Evolutionary conservation across 805 yeast genomes (phyloP), one percentile per base, ranked within the genome.

Genomic region (Metschnikowia peoriensis): DNA sequence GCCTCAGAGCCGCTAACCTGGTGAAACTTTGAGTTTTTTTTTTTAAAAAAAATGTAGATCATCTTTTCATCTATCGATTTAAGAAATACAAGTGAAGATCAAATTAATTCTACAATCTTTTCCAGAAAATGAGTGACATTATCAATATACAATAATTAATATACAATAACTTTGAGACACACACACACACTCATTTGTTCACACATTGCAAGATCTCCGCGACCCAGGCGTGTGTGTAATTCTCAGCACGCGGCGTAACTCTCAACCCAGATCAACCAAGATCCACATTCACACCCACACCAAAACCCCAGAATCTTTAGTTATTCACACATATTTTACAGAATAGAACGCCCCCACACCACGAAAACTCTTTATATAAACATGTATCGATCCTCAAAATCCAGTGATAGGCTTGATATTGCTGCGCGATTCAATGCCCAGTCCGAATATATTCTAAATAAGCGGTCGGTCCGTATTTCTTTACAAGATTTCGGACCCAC

Each of bases 401-500:
- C 52, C 22, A 39, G 41, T n/a, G 41, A 29, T 14, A 12, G 41
- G 14, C 46, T 35, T n/a, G 50, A 45, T 2, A 41, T 50, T 14
- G 47, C 53, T 35, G 53, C 37, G 17, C 17, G n/a, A 7, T 16
- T 50, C 28, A 47, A 16, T 17, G 51, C 44, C 8, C 62, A 58
- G 46, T 16, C 50, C 6, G 58, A 58, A 9, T 29, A 29, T 38
- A 59, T 59, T 35, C 48, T 45, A 35, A 34, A 40, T 14, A 58
- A 53, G 45, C 49, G 58, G 37, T 41, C 56, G 2, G 61, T 56
- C 9, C 50, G 49, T 42, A 55, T 59, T 38, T 52, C 51, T 14
- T 52, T 53, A 16, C 41, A 51, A 12, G 53, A 50, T 28, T 57
- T 56, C 40, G 48, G 60, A 27, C 49, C 52, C n/a, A 43, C 51